Evolutionary conservation across 169 alveolate species (phyloP), one percentile per base, ranked within the genome.

Genomic region (Pseudocohnilembus persalinus): DNA sequence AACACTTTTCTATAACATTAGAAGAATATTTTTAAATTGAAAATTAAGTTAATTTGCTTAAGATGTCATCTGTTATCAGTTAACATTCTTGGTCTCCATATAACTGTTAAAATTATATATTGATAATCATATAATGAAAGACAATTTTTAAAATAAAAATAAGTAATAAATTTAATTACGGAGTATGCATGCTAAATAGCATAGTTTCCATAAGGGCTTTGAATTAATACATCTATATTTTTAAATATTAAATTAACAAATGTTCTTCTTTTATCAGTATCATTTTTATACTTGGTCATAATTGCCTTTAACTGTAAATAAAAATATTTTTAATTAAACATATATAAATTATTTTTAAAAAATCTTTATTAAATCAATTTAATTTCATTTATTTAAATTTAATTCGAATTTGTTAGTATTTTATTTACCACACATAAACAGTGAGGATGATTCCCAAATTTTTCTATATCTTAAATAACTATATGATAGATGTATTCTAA

Each of bases 401-500:
- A n/a, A n/a, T n/a, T n/a, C n/a, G n/a, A n/a, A n/a, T n/a, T n/a
- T n/a, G n/a, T n/a, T n/a, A n/a, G n/a, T n/a, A n/a, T n/a, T n/a
- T n/a, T n/a, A n/a, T n/a, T n/a, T 79, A 79, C 84, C 77, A 79
- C 84, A 79, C 84, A 79, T 29, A 79, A 49, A 64, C 76, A 79
- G 30, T 49, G 76, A 4, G 35, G 29, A 63, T 79, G 35, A 79
- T 79, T 79, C 15, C 84, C 84, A 64, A 79, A 79, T 29, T 31
- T 63, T 28, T 49, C 84, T 0, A 79, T 64, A 63, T 63, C 84
- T 29, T 27, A 32, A 29, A 64, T 63, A 28, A 79, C 25, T 29
- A 76, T 79, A 29, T 64, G 31, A 63, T 15, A 79, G 31, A 79
- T 64, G 30, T 30, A 79, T 29, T 79, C 30, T 11, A 79, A 29